A percentile compares a stretch with the other conserved stretches of the same genome.
phyloP scores from a whole-genome alignment of 2,329 filamentous ascomycete genomes.

The Colletotrichum destructivum region DNA sequence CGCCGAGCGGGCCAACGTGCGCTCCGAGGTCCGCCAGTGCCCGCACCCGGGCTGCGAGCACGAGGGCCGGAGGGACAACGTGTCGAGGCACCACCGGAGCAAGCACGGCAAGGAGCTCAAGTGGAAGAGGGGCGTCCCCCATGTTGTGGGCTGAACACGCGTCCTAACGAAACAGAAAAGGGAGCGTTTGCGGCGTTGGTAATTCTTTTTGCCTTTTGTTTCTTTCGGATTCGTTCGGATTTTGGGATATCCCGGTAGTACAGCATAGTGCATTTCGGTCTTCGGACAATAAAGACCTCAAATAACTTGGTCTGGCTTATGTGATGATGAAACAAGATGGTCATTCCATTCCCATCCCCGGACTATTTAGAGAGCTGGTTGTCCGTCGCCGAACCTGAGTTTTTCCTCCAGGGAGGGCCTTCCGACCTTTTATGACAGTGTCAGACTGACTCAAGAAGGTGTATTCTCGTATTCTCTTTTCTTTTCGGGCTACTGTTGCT shows the following conservation, averaged over 20 bases:
- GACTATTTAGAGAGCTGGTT: too few species aligned
- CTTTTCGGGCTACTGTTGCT: too few species aligned
- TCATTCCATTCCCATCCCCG: neutral
- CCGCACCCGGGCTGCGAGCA: constrained; percentile 42
- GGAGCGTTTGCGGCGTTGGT: constrained; percentile 31
- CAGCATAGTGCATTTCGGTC: constrained; percentile 29
- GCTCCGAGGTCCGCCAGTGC: constrained; percentile 42
- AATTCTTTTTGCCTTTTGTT: constrained; percentile 25
- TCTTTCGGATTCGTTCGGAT: constrained; percentile 16
- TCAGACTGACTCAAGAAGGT: too few species aligned
- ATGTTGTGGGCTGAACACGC: constrained; percentile 35
- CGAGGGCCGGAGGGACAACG: constrained; percentile 42
- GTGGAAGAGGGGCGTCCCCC: constrained; percentile 42
- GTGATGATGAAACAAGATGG: neutral
- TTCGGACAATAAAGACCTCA: constrained; percentile 32
- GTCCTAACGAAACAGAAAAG: constrained; percentile 5
- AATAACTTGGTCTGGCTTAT: neutral
- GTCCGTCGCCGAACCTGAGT: too few species aligned
- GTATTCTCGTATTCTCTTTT: too few species aligned
- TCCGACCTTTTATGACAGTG: too few species aligned
- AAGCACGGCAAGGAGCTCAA: constrained; percentile 44
- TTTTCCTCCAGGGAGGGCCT: too few species aligned
- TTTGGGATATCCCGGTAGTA: constrained; percentile 32
- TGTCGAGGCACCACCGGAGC: constrained; percentile 43
- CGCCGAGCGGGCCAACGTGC: constrained; percentile 37